phyloP scores from a whole-genome alignment of 352 stramenopile species.

The Globisporangium parvum region DNA sequence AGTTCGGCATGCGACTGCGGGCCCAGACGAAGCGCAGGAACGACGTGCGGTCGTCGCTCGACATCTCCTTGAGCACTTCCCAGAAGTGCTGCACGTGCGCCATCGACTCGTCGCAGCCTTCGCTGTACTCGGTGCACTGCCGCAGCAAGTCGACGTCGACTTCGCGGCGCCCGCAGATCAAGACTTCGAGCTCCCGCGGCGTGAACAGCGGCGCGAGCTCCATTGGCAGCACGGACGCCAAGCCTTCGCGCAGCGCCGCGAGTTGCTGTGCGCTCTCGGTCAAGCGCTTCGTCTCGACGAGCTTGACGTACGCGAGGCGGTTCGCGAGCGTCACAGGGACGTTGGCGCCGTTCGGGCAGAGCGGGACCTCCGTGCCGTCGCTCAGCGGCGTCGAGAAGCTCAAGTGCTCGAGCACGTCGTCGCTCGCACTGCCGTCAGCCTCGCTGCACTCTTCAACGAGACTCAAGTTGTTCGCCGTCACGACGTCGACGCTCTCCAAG shows the following conservation, averaged over 20 bases:
- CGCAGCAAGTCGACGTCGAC: constrained; percentile 96
- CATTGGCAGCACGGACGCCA: constrained; percentile 94
- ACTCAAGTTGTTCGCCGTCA: constrained; percentile 58
- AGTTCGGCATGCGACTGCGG: constrained; percentile 94
- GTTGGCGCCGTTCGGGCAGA: constrained; percentile 66
- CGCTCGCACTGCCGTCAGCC: constrained; percentile 14
- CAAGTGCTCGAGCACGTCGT: constrained; percentile 52
- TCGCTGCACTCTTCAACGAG: constrained; percentile 49
- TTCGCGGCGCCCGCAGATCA: constrained; percentile 95
- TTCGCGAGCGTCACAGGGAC: constrained; percentile 61
- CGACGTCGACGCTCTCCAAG: constrained; percentile 77
- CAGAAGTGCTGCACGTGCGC: constrained; percentile 92
- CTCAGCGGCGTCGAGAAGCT: constrained; percentile 75
- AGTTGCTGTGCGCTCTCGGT: constrained; percentile 81
- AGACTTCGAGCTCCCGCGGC: constrained; percentile 92
- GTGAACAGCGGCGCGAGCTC: constrained; percentile 96
- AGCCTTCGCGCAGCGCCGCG: constrained; percentile 67
- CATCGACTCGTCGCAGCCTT: constrained; percentile 89
- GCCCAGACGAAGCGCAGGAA: constrained; percentile 99
- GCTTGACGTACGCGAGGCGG: constrained; percentile 48
- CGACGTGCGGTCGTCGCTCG: constrained; percentile 90
- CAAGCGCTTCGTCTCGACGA: constrained; percentile 65
- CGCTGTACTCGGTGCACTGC: constrained; percentile 96
- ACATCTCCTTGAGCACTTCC: constrained; percentile 95
- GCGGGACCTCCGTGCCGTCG: constrained; percentile 64